Conservation (phyloP, 768 basidiomycete genomes). For the Podaxis sp. region DNA sequence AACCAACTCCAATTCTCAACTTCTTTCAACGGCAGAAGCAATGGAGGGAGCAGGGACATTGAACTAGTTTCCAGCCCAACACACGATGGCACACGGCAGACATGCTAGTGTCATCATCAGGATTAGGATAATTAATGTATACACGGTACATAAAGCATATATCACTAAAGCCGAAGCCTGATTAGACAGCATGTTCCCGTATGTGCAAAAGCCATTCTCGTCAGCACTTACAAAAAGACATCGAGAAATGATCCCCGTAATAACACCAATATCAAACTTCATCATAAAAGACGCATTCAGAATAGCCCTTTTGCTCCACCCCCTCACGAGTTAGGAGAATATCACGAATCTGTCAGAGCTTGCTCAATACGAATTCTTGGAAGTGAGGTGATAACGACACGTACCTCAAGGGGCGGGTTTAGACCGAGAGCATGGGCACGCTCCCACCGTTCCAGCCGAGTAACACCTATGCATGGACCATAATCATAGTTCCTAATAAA, state of each 20-base stretch:
- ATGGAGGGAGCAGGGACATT: not conserved
- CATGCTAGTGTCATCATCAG: not conserved
- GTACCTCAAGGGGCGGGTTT: slow-evolving; percentile 73
- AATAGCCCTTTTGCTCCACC: slow-evolving; percentile 43
- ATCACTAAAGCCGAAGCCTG: not conserved
- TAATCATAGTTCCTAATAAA: slow-evolving; percentile 63
- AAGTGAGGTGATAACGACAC: slow-evolving; percentile 15
- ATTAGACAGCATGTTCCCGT: not conserved
- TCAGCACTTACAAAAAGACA: not conserved
- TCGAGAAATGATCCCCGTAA: not conserved
- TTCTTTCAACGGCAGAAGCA: not conserved
- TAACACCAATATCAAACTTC: slow-evolving; percentile 25
- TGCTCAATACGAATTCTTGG: not conserved
- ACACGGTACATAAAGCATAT: slow-evolving; percentile 9
- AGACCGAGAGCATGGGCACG: slow-evolving; percentile 75
- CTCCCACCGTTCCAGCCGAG: slow-evolving; percentile 86
- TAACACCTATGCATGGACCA: slow-evolving; percentile 75
- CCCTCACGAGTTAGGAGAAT: slow-evolving; percentile 74
- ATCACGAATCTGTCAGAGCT: slow-evolving; percentile 57
- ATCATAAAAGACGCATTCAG: slow-evolving; percentile 59
- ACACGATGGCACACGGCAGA: not conserved
- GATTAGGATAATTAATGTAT: not conserved
- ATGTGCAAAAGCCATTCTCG: not conserved
- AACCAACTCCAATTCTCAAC: not conserved
- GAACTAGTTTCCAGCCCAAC: not conserved